Conservation (phyloP, 2,329 filamentous ascomycete species). For the Botrytis squamosa region DNA sequence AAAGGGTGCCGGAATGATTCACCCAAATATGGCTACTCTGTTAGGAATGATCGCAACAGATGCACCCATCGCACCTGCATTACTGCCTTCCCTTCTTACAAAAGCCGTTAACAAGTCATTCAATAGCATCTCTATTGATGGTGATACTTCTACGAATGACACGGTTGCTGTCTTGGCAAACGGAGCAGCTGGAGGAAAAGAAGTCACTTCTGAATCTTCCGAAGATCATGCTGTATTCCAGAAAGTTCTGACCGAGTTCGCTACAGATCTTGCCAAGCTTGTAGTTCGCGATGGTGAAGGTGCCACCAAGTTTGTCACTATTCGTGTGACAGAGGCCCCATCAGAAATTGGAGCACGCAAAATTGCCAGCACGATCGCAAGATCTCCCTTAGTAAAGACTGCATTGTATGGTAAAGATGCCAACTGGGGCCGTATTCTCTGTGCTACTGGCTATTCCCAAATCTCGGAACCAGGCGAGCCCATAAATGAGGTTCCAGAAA, state of each 20-base stretch:
- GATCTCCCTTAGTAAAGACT: slow-evolving; percentile 93
- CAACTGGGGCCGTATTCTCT: slow-evolving; percentile 97
- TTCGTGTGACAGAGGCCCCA: slow-evolving; percentile 74
- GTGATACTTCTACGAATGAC: slow-evolving; percentile 97
- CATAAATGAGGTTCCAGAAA: slow-evolving; percentile 59
- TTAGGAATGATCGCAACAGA: slow-evolving; percentile 89
- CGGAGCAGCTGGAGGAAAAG: slow-evolving; percentile 76
- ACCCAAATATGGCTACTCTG: slow-evolving; percentile 95
- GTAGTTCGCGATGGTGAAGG: slow-evolving; percentile 96
- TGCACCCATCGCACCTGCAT: slow-evolving; percentile 68
- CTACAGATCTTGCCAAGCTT: slow-evolving; percentile 82
- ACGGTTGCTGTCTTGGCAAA: slow-evolving; percentile 94
- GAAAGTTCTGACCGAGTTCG: slow-evolving; percentile 70
- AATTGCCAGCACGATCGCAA: slow-evolving; percentile 84
- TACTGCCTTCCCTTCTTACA: slow-evolving; percentile 69
- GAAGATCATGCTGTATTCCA: slow-evolving; percentile 72
- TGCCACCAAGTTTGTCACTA: slow-evolving; percentile 96
- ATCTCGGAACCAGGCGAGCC: slow-evolving; percentile 58
- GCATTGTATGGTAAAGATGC: slow-evolving; percentile 95
- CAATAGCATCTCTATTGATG: slow-evolving; percentile 96
- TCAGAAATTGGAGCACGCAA: slow-evolving; percentile 69
- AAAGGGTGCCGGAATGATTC: slow-evolving; percentile 97
- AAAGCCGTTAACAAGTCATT: slow-evolving; percentile 80
- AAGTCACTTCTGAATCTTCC: slow-evolving; percentile 53
- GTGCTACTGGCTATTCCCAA: slow-evolving; percentile 81